Evolutionary conservation across 2,329 filamentous ascomycete species (phyloP).

Genomic region (Sporothrix euskadiensis): DNA sequence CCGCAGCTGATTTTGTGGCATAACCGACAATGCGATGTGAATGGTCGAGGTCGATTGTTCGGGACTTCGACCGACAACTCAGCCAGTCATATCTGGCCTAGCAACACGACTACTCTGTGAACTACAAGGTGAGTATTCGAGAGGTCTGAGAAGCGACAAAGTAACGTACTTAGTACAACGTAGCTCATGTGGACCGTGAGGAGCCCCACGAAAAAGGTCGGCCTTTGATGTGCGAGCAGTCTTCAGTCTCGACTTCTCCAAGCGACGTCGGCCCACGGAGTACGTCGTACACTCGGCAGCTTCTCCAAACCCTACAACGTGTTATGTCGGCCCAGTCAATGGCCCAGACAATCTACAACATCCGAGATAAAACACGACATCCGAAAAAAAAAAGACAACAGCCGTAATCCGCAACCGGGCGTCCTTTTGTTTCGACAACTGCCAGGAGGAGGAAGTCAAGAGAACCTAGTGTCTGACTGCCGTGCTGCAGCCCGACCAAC

Average conservation of each 20-base stretch:
- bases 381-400: neutral
- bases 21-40: slow-evolving; percentile 3
- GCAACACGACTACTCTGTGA: too few relatives aligned
- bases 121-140: neutral
- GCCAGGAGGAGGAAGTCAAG: neutral
- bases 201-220: neutral
- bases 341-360: neutral
- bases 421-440: neutral
- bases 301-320: neutral
- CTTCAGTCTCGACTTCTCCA: neutral
- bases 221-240: neutral
- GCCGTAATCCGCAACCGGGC: neutral
- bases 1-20: neutral
- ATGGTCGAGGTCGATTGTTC: neutral
- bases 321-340: neutral
- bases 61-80: neutral
- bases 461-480: neutral
- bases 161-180: neutral
- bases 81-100: neutral
- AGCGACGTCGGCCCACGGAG: neutral
- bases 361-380: neutral
- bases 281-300: too few relatives aligned
- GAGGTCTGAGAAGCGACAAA: neutral
- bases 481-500: neutral
- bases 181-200: neutral